phyloP scores from a whole-genome alignment of 345 rosid species.

The Populus tremula region DNA sequence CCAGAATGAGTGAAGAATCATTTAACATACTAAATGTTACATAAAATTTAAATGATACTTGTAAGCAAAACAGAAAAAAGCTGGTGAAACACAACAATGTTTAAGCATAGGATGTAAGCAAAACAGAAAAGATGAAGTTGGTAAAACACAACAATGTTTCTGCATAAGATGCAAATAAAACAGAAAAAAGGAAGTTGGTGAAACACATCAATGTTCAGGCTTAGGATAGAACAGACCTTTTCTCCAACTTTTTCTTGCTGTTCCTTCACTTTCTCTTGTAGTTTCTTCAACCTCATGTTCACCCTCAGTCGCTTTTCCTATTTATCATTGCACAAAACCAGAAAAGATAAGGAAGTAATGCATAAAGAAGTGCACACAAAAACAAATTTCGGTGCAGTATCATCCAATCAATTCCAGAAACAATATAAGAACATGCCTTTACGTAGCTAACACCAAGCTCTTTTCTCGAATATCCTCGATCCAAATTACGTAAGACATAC shows the following conservation, averaged over 20 bases:
- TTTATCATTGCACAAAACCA: constrained; percentile 10
- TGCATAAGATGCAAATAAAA: constrained; percentile 8
- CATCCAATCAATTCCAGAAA: background rate
- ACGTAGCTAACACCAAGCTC: constrained; percentile 94
- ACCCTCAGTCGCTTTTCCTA: constrained; percentile 93
- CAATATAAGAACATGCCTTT: constrained; percentile 44
- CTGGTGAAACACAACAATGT: background rate
- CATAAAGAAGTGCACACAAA: background rate
- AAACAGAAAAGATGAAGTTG: background rate
- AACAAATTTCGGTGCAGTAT: background rate
- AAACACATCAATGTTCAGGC: background rate
- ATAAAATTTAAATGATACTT: background rate
- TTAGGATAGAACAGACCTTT: constrained; percentile 43
- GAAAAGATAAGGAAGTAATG: background rate
- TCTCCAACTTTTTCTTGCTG: constrained; percentile 91
- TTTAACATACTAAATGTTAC: background rate
- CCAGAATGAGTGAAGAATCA: background rate
- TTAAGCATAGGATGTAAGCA: constrained; percentile 4
- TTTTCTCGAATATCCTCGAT: constrained; percentile 88
- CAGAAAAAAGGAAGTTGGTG: background rate
- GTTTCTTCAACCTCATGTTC: constrained; percentile 84
- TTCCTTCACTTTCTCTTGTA: constrained; percentile 87
- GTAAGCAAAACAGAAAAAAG: background rate
- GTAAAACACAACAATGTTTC: background rate
- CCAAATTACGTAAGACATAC: constrained; percentile 90